Conservation (phyloP, 805 yeast species). For the Saccharomyces kudriavzevii region DNA sequence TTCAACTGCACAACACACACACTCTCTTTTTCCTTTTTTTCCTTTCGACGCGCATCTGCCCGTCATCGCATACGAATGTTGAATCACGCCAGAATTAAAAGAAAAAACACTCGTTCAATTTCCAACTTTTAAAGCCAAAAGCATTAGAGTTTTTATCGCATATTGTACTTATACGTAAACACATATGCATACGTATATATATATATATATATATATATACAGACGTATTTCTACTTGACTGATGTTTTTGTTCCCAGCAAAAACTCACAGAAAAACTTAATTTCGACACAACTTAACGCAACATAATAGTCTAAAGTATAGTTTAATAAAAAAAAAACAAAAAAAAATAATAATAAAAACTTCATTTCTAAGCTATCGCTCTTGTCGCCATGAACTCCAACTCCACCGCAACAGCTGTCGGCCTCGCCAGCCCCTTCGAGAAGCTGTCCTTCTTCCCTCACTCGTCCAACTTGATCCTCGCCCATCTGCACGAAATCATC, state of each 20-base stretch:
- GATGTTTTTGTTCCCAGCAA: not conserved
- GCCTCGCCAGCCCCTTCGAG: slow-evolving; percentile 20
- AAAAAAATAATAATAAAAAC: too few species aligned
- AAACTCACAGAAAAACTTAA: not conserved
- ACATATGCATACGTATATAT: not conserved
- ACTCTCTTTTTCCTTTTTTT: not conserved
- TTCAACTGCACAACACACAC: not conserved
- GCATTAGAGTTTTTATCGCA: not conserved
- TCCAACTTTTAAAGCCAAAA: not conserved
- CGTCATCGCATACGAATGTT: not conserved
- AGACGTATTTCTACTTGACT: not conserved
- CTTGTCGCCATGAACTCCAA: not conserved
- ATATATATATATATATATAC: not conserved
- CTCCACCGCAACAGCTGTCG: not conserved
- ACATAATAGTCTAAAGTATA: not conserved
- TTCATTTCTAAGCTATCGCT: not conserved
- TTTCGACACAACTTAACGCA: not conserved
- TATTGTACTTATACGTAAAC: not conserved
- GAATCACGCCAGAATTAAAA: not conserved
- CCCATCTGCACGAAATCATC: slow-evolving; percentile 73
- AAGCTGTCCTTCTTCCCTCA: slow-evolving; percentile 24
- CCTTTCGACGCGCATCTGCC: not conserved
- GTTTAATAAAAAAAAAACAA: not conserved
- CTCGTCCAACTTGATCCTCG: slow-evolving; percentile 36
- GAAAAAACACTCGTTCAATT: not conserved